Evolutionary conservation across 495 filamentous ascomycete genomes (phyloP), one percentile per base, ranked within the genome.

Genomic region (Niebla homalea): DNA sequence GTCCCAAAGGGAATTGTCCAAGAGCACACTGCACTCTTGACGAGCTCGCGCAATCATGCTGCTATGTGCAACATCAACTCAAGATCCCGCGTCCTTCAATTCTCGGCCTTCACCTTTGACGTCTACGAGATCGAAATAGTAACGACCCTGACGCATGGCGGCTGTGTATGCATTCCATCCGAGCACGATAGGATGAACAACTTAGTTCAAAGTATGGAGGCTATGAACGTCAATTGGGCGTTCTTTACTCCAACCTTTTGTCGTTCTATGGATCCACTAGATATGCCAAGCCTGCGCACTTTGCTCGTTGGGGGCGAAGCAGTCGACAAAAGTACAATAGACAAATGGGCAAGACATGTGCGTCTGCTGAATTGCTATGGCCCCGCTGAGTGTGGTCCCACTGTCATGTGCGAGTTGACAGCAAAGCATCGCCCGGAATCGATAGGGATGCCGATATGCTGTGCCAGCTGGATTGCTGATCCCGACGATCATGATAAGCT

Each of bases 301-400:
- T 37, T 37, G 36, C 16, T 37, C 10, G 10, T 37, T 37, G 16
- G 36, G 10, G 36, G 36, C 10, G 36, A 37, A 37, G 36, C 36
- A 37, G 16, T 37, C 10, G 10, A 37, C 10, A 37, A 10, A 10
- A 37, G 36, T 10, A n/a, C 10, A 10, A 37, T 37, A 10, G 10
- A 37, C 10, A 63, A 54, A 22, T 78, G 76, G 76, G 62, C 61
- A 1, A 26, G 54, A 19, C 63, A 60, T 18, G 54, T 65, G 19
- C 57, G 53, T 58, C 60, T 75, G 12, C 55, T 77, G n/a, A 78
- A 77, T 38, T 70, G 68, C 5, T 80, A 80, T 57, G 77, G 77
- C 0, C 77, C 77, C 0, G 60, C 63, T 1, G 75, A 78, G 55
- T 71, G 64, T 48, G 62, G 62, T 2, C 62, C 67, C 54, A 10